These are phyloP conservation scores for Coemansia sp. DNA, from an alignment of 192 early-diverging fungal species.

Conservation along the genomic window DNA sequence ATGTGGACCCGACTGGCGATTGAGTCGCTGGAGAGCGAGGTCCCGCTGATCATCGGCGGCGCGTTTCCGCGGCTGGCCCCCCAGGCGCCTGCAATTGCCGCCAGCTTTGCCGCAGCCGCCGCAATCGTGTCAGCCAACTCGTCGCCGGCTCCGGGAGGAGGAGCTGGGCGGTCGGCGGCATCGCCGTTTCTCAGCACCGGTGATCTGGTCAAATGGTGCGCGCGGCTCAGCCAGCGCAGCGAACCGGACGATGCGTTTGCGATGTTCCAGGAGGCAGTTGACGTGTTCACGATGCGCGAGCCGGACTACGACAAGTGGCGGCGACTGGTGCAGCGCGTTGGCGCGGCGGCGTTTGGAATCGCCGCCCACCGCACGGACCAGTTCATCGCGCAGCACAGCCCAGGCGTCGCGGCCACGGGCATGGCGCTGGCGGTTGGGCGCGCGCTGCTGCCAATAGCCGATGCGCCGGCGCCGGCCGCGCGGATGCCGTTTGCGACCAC, in stretches of 20 bases:
- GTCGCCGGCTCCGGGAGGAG: background rate
- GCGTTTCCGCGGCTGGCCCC: constrained; percentile 47
- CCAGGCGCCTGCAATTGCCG: constrained; percentile 60
- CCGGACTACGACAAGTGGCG: constrained; percentile 66
- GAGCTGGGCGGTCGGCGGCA: constrained; percentile 11
- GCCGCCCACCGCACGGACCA: constrained; percentile 67
- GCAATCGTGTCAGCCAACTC: constrained; percentile 44
- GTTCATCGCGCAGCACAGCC: constrained; percentile 69
- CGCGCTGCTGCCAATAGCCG: constrained; percentile 11
- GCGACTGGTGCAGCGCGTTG: constrained; percentile 62
- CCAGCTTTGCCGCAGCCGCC: constrained; percentile 52
- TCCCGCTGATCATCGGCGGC: constrained; percentile 30
- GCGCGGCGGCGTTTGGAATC: constrained; percentile 66
- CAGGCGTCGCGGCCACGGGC: constrained; percentile 53
- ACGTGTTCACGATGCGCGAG: constrained; percentile 86
- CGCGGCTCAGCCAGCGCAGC: constrained; percentile 58
- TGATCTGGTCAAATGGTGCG: constrained; percentile 92
- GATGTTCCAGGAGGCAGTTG: constrained; percentile 82
- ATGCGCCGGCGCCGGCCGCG: constrained; percentile 6
- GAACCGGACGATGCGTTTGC: constrained; percentile 24
- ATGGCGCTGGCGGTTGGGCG: constrained; percentile 32
- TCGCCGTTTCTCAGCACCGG: constrained; percentile 64
- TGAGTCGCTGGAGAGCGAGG: constrained; percentile 55
- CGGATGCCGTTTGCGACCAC: constrained; percentile 84
- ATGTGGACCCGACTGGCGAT: constrained; percentile 83